A percentile compares a stretch with the other conserved stretches of the same genome.
These are phyloP conservation scores for Penicillium sp. DNA, from an alignment of 2,329 filamentous ascomycete genomes.

Conservation along the genomic window DNA sequence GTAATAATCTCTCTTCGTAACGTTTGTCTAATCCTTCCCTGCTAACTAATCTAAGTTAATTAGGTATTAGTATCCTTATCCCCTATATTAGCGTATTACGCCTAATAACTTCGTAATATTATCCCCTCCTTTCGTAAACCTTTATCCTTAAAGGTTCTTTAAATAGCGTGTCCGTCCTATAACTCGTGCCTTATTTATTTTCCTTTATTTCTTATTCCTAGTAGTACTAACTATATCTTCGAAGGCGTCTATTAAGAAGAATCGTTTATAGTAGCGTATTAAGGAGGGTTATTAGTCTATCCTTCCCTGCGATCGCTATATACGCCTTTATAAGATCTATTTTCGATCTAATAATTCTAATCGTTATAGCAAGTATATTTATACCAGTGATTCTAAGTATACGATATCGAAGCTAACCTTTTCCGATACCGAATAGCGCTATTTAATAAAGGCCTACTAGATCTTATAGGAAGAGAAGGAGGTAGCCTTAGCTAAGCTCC, in stretches of 20 bases:
- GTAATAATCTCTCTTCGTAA: background rate
- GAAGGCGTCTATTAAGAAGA: no score
- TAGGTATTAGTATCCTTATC: background rate
- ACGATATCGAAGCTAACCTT: background rate
- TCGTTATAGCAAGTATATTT: no score
- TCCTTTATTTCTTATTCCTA: background rate
- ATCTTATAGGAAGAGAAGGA: background rate
- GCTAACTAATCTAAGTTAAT: background rate
- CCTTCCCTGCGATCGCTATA: no score
- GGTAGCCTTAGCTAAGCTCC: background rate
- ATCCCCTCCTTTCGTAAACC: background rate
- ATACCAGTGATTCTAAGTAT: background rate
- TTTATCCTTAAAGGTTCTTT: background rate
- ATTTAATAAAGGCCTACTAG: no score
- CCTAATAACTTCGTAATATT: background rate
- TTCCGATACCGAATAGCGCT: background rate
- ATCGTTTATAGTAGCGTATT: no score
- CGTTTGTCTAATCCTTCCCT: background rate
- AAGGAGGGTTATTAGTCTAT: no score
- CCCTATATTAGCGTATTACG: background rate
- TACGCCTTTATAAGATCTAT: no score
- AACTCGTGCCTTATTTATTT: background rate
- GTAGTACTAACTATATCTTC: no score
- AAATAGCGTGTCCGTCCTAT: background rate
- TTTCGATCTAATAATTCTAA: no score